Base-by-base conservation (phyloP, 1,284 basidiomycete genomes). In the Leccinum angustisporum region DNA sequence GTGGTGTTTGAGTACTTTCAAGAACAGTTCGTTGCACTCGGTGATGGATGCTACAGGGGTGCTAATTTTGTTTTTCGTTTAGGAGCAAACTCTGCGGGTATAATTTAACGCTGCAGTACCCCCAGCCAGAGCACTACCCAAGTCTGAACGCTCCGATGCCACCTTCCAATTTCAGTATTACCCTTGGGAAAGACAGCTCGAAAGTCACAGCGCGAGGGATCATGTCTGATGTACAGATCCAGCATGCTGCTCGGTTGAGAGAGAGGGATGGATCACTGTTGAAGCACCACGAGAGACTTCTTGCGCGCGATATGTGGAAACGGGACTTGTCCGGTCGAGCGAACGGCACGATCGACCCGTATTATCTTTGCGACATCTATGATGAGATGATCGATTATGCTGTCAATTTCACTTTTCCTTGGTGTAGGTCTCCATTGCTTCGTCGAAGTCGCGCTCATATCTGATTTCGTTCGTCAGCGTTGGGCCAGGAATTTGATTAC, bases 91-190 rank as follows among this genome's bases (percentile, higher is more conserved):
- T 89, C 16, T 91, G 89, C 63, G 83, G 83, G 1, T 88, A 83
- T 67, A 81, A 90, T 70, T 70, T 91, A 31, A 86, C 86, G 67
- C 75, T 91, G 5, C 84, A 87, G 16, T 91, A 91, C 65, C 89
- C 89, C 1, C 86, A 90, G 69, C 77, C 79, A 46, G 80, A 77
- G 18, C 72, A 79, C 57, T 82, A 90, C 61, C 85, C 86, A 0
- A 78, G 81, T 27, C 67, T 84, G 3, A 67, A 66, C 0, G 50
- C 66, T 4, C 65, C 75, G 43, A 72, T 77, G 21, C 63, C 73
- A 9, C 70, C 77, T 27, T 70, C 1, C 1, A 0, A 0, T 21
- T 10, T 7, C 4, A 10, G 3, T 7, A 1, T 7, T 72, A 11
- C 78, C 62, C 5, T 56, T 43, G 18, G 5, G 33, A 59, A 34